phyloP scores from a whole-genome alignment of 768 basidiomycete genomes.

The Boletus sp. region DNA sequence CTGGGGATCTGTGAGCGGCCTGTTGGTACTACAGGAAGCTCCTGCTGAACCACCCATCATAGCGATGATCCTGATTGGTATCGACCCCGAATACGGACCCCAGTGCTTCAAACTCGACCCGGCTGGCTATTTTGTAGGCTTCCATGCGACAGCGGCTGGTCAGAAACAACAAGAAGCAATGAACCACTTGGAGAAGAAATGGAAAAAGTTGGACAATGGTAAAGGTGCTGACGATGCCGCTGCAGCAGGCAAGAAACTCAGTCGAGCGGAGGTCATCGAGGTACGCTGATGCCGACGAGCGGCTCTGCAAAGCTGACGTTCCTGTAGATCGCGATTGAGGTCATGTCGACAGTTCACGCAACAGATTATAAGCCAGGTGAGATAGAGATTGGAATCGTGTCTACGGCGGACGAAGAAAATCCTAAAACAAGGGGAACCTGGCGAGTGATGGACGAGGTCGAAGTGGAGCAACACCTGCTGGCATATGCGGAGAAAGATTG shows the following conservation, averaged over 20 bases:
- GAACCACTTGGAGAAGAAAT: slow-evolving; percentile 98
- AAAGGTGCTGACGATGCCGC: slow-evolving; percentile 75
- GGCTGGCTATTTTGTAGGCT: slow-evolving; percentile 97
- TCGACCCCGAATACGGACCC: slow-evolving; percentile 89
- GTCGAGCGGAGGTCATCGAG: slow-evolving; percentile 83
- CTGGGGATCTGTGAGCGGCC: slow-evolving; percentile 79
- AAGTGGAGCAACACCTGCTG: slow-evolving; percentile 75
- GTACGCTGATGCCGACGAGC: slow-evolving; percentile 40
- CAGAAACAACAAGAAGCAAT: slow-evolving; percentile 98
- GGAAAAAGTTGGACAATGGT: slow-evolving; percentile 89
- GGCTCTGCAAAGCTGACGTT: background rate
- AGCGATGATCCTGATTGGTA: slow-evolving; percentile 97
- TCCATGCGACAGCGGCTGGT: slow-evolving; percentile 94
- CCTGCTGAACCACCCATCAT: slow-evolving; percentile 2
- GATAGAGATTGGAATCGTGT: slow-evolving; percentile 94
- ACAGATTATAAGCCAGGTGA: slow-evolving; percentile 96
- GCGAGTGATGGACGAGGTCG: slow-evolving; percentile 73
- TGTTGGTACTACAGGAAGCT: background rate
- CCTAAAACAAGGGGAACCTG: slow-evolving; percentile 69
- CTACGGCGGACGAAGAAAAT: slow-evolving; percentile 67
- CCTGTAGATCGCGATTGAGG: slow-evolving; percentile 84
- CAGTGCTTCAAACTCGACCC: slow-evolving; percentile 98
- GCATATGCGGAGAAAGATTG: slow-evolving; percentile 91
- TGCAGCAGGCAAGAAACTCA: slow-evolving; percentile 69
- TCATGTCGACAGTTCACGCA: slow-evolving; percentile 88